Conservation (phyloP, 2,329 filamentous ascomycete genomes). For the Verticillium tricorpus region DNA sequence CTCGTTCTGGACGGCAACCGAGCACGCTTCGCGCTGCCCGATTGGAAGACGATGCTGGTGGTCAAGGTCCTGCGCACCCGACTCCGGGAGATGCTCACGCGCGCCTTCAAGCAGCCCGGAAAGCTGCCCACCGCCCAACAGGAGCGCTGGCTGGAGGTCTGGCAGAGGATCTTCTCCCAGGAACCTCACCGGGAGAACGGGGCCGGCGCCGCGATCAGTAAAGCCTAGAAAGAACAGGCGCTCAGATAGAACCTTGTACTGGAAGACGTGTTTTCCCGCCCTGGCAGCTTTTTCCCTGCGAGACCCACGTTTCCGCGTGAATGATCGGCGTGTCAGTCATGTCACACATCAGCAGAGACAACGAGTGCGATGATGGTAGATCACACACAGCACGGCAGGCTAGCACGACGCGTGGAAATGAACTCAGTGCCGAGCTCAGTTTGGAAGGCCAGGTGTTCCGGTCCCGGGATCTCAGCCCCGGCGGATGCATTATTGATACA, state of each 20-base stretch:
- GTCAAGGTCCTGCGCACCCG: slow-evolving; percentile 73
- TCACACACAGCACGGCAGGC: not conserved
- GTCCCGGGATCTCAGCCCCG: not conserved
- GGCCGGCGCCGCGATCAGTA: slow-evolving; percentile 17
- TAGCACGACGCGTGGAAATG: not conserved
- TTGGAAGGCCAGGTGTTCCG: not conserved
- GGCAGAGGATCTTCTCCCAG: slow-evolving; percentile 64
- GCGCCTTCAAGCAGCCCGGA: slow-evolving; percentile 64
- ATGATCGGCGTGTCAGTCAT: not conserved
- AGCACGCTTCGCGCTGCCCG: slow-evolving; percentile 73
- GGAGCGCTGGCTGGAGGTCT: slow-evolving; percentile 69
- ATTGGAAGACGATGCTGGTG: slow-evolving; percentile 90
- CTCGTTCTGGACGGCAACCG: slow-evolving; percentile 84
- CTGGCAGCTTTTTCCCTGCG: too few relatives aligned
- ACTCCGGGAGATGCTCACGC: slow-evolving; percentile 70
- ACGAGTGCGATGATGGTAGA: not conserved
- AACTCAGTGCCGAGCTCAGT: not conserved
- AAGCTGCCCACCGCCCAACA: slow-evolving; percentile 61
- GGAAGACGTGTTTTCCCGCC: too few relatives aligned
- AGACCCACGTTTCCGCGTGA: not conserved
- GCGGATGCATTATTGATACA: not conserved
- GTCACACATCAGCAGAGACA: not conserved
- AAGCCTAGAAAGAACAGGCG: slow-evolving; percentile 16
- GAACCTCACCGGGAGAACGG: slow-evolving; percentile 33
- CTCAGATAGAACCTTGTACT: not conserved